Evolutionary conservation across 768 basidiomycete species (phyloP).

Genomic region (Megacollybia marginata): DNA sequence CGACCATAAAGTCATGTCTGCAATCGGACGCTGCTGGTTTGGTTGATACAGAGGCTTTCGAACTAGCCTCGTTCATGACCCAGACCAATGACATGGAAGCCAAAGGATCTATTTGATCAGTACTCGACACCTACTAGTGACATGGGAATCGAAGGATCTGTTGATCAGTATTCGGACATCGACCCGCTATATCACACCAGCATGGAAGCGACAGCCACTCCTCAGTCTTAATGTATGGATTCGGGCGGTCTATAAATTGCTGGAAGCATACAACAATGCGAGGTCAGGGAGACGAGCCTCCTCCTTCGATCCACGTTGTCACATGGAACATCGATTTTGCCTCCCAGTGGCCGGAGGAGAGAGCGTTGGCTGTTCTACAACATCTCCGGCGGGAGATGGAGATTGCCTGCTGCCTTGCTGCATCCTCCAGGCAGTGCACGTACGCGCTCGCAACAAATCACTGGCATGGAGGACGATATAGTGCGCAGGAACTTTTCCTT

Average conservation of each 20-base stretch:
- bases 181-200: too few relatives aligned
- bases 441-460: slow-evolving; percentile 30
- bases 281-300: slow-evolving; percentile 1
- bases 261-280: slow-evolving; percentile 37
- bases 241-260: slow-evolving; percentile 25
- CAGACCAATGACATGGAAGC: too few relatives aligned
- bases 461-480: slow-evolving; percentile 56
- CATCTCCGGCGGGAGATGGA: slow-evolving; percentile 41
- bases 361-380: slow-evolving; percentile 41
- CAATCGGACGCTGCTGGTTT: too few relatives aligned
- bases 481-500: slow-evolving; percentile 53
- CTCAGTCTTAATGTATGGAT: too few relatives aligned
- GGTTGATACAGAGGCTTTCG: too few relatives aligned
- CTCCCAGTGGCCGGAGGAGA: slow-evolving; percentile 26
- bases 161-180: too few relatives aligned
- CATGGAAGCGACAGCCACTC: too few relatives aligned
- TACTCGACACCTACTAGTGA: too few relatives aligned
- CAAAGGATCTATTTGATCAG: too few relatives aligned
- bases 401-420: slow-evolving; percentile 50
- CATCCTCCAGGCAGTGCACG: slow-evolving; percentile 64
- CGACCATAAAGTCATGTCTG: too few relatives aligned
- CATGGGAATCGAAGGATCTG: too few relatives aligned
- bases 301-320: slow-evolving; percentile 42
- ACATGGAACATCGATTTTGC: slow-evolving; percentile 69
- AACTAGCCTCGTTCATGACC: too few relatives aligned